Evolutionary conservation across 306 rosid genomes (phyloP), one percentile per base, ranked within the genome.

Genomic region (Prunus davidiana): DNA sequence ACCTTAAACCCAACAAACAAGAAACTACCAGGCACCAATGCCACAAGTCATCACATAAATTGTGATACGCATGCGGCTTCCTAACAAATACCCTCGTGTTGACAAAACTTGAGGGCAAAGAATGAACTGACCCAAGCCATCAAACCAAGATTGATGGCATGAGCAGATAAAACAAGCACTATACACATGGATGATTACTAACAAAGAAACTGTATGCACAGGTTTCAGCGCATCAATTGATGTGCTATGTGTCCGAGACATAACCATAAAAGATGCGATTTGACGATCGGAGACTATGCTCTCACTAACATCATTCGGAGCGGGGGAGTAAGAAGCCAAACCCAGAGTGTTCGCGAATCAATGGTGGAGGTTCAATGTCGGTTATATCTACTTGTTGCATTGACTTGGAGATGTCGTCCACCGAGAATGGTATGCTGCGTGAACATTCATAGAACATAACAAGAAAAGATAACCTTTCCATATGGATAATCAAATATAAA

Each of bases 341-440:
- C 61, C 99, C 99, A 0, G 99, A 96, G 87, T 96, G 90, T 54
- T 96, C 99, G 11, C 99, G 98, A 73, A 96, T 96, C 86, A 96
- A 85, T 1, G 98, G 94, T 60, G 99, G 99, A 81, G 99, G 99
- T 84, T 93, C 99, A 11, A 96, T 82, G 43, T 96, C 99, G 3
- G 90, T 89, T 43, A 89, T 86, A n/a, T 96, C 99, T 66, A 92
- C 89, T 84, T 89, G 89, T 83, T 89, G 86, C 90, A 96, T 93
- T 34, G 99, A 89, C 91, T 96, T 96, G 70, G 99, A 96, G 74
- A 96, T 89, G 77, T 96, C 99, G 43, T 96, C 98, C 85, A 96
- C 99, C 15, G 99, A 88, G 88, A 96, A 96, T 4, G 99, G 99
- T 73, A 96, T 96, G 87, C 99, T 96, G 93, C 87, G 79, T 68